Evolutionary conservation across 148 eudicot genomes (phyloP), one percentile per base, ranked within the genome.

Genomic region (Pouteria glomerata): DNA sequence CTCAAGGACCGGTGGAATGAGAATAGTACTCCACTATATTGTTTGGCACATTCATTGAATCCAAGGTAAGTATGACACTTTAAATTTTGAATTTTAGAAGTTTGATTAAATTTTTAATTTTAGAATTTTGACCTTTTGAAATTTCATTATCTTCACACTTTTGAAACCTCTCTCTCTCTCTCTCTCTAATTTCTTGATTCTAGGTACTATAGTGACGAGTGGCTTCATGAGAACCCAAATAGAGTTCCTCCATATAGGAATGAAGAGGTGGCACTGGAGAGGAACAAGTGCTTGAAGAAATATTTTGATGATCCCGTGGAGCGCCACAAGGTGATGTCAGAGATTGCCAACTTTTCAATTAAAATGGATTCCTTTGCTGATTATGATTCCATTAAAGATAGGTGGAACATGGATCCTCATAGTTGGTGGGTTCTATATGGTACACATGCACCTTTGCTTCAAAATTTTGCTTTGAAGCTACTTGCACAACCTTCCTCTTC

Each of bases 21-120:
- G 34, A 68, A 11, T 11, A 75, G 8, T 39, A 69, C 81, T 7
- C 74, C 71, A 14, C 58, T 74, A 15, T 75, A 78, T 69, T 72
- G 77, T 6, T 57, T 78, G 15, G 75, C 81, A n/a, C 77, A 82
- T 47, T 78, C 73, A 1, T 57, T 72, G n/a, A 76, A 80, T 23
- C 74, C 77, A 62, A 68, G 60, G 69, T 78, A 60, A 71, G 2
- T 24, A 23, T 4, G 24, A 3, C 31, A 5, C 2, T 23, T 24
- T 24, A 23, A 5, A 56, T 7, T 24, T 8, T 23, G 0, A 23
- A 6, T 56, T 23, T 56, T 3, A 23, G 59, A 1, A 1, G 27
- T 14, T 24, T 27, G 3, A 57, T 13, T 26, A 4, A 6, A 4
- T 5, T n/a, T 8, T 10, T 6, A 3, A 12, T 60, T 31, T 29